These are phyloP conservation scores for Scopulariopsis brevicaulis DNA, from an alignment of 2,329 filamentous ascomycete species.

Conservation along the genomic window DNA sequence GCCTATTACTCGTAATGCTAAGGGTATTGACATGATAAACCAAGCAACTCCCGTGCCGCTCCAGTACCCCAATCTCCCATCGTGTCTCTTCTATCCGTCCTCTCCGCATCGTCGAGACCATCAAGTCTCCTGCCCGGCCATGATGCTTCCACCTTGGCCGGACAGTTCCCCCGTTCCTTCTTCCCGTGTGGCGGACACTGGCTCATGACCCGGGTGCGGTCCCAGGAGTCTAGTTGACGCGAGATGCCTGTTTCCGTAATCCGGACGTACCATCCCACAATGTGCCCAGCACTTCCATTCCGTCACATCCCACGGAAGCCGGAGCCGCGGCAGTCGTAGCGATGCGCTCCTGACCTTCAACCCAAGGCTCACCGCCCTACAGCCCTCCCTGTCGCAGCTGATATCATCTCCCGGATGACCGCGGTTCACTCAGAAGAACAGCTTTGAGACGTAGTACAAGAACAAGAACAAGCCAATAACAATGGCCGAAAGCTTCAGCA, in stretches of 20 bases:
- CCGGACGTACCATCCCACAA: not conserved
- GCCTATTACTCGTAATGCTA: not conserved
- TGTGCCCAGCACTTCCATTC: not conserved
- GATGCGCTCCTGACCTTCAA: not conserved
- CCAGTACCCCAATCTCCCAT: no score
- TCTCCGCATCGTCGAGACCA: no score
- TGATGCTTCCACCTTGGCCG: no score
- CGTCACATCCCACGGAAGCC: not conserved
- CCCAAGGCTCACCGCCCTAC: no score
- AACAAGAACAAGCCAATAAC: slow-evolving; percentile 61
- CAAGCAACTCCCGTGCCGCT: not conserved
- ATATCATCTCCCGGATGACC: not conserved
- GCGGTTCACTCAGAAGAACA: slow-evolving; percentile 40
- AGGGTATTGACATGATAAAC: not conserved
- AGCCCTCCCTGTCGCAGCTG: not conserved
- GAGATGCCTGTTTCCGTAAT: not conserved
- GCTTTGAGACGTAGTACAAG: slow-evolving; percentile 60
- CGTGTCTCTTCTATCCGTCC: no score
- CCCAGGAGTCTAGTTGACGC: no score
- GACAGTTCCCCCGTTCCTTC: no score
- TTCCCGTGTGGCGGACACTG: no score
- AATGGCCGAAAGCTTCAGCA: slow-evolving; percentile 81
- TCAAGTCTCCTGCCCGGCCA: no score
- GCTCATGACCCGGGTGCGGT: no score
- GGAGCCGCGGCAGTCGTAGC: not conserved